Conservation (phyloP, 441 rosid genomes). For the Mallotus repandus region DNA sequence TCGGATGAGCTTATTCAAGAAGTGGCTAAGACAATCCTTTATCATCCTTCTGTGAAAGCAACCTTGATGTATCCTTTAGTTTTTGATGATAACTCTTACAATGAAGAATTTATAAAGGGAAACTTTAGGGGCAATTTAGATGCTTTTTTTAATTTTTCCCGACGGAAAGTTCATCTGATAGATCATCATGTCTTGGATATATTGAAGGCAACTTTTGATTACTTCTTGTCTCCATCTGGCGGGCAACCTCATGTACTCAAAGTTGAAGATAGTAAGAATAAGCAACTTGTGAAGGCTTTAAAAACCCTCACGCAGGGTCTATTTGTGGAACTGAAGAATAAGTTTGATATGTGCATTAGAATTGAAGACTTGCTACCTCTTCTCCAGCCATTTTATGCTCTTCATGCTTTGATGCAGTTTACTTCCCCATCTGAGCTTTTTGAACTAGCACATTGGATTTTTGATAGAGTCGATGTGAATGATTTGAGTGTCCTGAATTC, state of each 20-base stretch:
- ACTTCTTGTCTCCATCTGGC: constrained; percentile 40
- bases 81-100: constrained; percentile 34
- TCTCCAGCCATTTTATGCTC: constrained; percentile 52
- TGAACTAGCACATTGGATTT: constrained; percentile 55
- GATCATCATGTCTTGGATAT: constrained; percentile 62
- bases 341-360: constrained; percentile 48
- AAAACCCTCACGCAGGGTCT: constrained; percentile 45
- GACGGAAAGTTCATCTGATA: constrained; percentile 46
- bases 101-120: constrained; percentile 33
- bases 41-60: constrained; percentile 61
- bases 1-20: constrained; percentile 41
- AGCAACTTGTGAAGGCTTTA: constrained; percentile 47
- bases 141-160: constrained; percentile 40
- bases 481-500: constrained; percentile 33
- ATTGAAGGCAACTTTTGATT: constrained; percentile 50
- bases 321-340: constrained; percentile 39
- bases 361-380: constrained; percentile 44
- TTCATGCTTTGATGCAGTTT: constrained; percentile 54
- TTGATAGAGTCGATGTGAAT: constrained; percentile 43
- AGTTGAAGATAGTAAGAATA: constrained; percentile 29
- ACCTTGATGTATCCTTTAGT: constrained; percentile 53
- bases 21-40: constrained; percentile 55
- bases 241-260: constrained; percentile 28
- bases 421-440: constrained; percentile 73
- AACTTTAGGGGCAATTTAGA: constrained; percentile 39